Base-by-base conservation (phyloP, 805 yeast genomes). In the Suhomyces emberorum region DNA sequence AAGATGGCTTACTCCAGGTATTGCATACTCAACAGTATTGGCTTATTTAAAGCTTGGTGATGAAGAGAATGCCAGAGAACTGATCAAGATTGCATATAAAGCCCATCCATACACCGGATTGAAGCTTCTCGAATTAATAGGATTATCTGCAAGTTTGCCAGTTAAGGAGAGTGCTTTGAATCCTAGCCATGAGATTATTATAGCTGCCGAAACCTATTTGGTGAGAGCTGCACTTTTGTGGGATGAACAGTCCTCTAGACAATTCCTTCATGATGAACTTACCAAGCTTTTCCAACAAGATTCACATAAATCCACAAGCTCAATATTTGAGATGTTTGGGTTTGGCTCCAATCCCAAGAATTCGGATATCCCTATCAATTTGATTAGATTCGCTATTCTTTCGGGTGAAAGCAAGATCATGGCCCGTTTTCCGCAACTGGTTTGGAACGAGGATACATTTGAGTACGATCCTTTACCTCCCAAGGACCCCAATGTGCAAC, bases 401-500 rank as follows among this genome's bases (percentile, higher is more conserved):
- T 80, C 88, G 0, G 85, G 83, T 12, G 93, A 83, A 54, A 77
- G 77, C 16, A 72, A 77, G 28, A 71, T 81, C 1, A 78, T 84
- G 83, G 85, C 86, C 1, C 74, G 76, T 45, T 66, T 83, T 16
- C 95, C 95, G 1, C 50, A 68, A 17, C 47, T 58, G 2, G 68
- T 82, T 16, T 84, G 88, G 84, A 70, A 72, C 2, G 69, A 79
- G 37, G 82, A 81, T 37, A 69, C 79, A 11, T 77, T 65, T 50
- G 95, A 84, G 46, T 84, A 74, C 51, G 95, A 84, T 55, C 73
- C 82, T 2, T 54, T 84, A 15, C 89, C 95, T 2, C 93, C 95
- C 1, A 47, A 48, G 28, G 61, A 58, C 34, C 38, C 41, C 1
- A 35, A 48, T 3, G 49, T 48, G 14, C 57, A 60, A 6, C 77